Evolutionary conservation across 2,329 filamentous ascomycete genomes (phyloP), one percentile per base, ranked within the genome.

Genomic region (Beauveria sp.): DNA sequence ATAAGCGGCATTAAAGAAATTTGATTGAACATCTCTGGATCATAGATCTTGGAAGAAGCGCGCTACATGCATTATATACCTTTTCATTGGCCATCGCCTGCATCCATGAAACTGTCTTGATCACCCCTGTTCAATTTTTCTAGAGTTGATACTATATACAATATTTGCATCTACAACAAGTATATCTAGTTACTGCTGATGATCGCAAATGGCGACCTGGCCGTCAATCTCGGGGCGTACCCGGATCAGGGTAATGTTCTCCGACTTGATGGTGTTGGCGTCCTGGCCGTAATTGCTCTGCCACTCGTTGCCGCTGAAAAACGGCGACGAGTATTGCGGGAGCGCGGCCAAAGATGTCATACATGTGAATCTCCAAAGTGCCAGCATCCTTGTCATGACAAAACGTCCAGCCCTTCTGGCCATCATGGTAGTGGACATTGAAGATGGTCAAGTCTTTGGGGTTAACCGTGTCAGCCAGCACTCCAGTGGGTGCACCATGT

Each of bases 321-420:
- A 24, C 22, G 22, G 22, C 22, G 22, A 24, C 3, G 22, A 24
- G 22, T 24, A 24, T 24, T 24, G 22, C 22, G 22, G 22, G 22
- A 24, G 22, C 40, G n/a, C 60, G 60, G 38, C 60, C 60, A 22
- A 62, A 58, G 28, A 62, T 58, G 60, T 65, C 63, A n/a, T 67
- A 64, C 65, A 70, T 69, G 49, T 65, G 63, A 12, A 60, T 60
- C 55, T 66, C 53, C 45, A 49, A 63, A n/a, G 65, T 58, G 2
- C 60, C 53, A 2, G 67, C 60, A 18, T 65, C 58, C 50, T 63
- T 67, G 58, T 69, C 66, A 10, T 68, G 64, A 51, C 69, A 70
- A 46, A 71, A 66, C 47, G 67, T 64, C 69, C 69, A 70, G 50
- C 65, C 62, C 61, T 69, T 60, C n/a, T 49, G 46, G 62, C 69